These are phyloP conservation scores for Hibiscus trionum DNA, from an alignment of 345 rosid species.

Conservation along the genomic window DNA sequence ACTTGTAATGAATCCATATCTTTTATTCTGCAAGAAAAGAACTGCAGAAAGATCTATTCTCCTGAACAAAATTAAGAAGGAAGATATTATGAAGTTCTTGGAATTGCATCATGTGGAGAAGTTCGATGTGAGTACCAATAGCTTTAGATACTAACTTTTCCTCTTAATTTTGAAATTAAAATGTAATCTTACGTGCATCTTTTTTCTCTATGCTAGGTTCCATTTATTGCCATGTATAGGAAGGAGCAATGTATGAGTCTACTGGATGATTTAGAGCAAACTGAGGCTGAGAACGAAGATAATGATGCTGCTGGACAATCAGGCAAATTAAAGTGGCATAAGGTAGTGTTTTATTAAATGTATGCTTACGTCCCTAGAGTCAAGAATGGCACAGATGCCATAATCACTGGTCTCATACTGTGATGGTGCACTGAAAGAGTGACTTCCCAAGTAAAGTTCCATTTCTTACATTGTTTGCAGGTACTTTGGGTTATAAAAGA, in stretches of 20 bases:
- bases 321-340: conserved; percentile 64
- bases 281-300: conserved; percentile 37
- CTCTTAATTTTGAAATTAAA: not conserved
- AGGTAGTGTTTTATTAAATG: conserved; percentile 37
- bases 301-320: conserved; percentile 32
- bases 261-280: conserved; percentile 42
- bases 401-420: not conserved
- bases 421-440: not conserved
- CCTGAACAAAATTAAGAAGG: conserved; percentile 1
- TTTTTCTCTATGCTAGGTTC: conserved; percentile 39
- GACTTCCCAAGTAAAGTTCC: not conserved
- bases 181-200: conserved; percentile 1
- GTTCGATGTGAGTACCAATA: conserved; percentile 59
- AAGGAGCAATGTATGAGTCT: conserved; percentile 80
- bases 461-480: conserved; percentile 19
- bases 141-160: not conserved
- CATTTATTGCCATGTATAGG: conserved; percentile 86
- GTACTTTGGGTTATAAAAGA: conserved; percentile 80
- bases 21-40: conserved; percentile 28
- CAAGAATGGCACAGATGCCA: not conserved
- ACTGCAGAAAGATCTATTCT: conserved; percentile 29
- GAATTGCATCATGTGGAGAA: conserved; percentile 76
- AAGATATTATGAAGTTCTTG: conserved; percentile 51
- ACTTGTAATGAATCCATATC: conserved; percentile 32
- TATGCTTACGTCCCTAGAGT: not conserved